A percentile compares a stretch with the other conserved stretches of the same genome.
Conservation (phyloP, 805 yeast species). For the Starmerella roubikii region DNA sequence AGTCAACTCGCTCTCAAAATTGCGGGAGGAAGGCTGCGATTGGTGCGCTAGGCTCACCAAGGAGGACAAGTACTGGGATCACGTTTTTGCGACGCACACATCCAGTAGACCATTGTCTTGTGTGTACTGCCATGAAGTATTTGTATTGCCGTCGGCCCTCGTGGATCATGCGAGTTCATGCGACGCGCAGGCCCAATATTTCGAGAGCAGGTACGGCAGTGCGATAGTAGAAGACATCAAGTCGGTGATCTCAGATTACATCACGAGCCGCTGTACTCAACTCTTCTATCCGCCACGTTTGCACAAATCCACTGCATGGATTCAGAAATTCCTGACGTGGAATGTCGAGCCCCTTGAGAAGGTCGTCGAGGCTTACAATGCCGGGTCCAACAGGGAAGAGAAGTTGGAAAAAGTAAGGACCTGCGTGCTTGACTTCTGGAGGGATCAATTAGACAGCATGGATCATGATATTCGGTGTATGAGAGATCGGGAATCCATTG, state of each 20-base stretch:
- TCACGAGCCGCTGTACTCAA: not conserved
- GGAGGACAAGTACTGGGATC: not conserved
- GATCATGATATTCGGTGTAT: not conserved
- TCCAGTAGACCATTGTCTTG: not conserved
- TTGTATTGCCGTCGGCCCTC: not conserved
- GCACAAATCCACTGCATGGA: conserved; percentile 1
- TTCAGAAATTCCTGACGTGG: not conserved
- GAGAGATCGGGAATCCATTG: not conserved
- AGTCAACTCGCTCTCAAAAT: not conserved
- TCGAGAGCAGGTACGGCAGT: not conserved
- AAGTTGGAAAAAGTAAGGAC: not conserved
- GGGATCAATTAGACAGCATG: not conserved
- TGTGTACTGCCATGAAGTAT: not conserved
- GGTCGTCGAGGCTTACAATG: not conserved
- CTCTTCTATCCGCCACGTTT: not conserved
- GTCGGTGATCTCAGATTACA: not conserved
- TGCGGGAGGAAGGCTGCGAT: not conserved
- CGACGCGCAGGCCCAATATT: not conserved
- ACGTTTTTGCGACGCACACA: not conserved
- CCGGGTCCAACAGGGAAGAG: not conserved
- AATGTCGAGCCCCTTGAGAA: not conserved
- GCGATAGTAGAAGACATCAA: not conserved
- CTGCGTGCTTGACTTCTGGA: not conserved
- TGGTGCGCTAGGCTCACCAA: not conserved
- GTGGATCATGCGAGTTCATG: not conserved